Percentiles rank a stretch among this genome's conserved stretches.
phyloP scores from a whole-genome alignment of 2,329 filamentous ascomycete species.

The Xylariaceae sp. region DNA sequence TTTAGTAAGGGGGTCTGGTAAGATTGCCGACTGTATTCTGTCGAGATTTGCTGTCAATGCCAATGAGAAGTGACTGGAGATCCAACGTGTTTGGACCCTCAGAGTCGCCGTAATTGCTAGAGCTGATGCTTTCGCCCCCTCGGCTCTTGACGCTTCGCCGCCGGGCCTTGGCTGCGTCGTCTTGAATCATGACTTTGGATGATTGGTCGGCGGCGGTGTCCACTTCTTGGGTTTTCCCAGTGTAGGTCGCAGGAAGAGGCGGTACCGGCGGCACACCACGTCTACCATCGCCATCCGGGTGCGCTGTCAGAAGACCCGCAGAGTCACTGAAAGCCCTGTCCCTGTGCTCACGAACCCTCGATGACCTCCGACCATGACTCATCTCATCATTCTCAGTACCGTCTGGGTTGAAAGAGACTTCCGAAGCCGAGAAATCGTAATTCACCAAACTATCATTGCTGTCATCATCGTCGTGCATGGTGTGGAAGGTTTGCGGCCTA shows the following conservation, averaged over 20 bases:
- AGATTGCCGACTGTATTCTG: constrained; percentile 32
- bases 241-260: constrained; percentile 41
- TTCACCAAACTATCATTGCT: constrained; percentile 66
- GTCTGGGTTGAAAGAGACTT: constrained; percentile 55
- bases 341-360: constrained; percentile 31
- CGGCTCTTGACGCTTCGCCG: constrained; percentile 29
- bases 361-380: constrained; percentile 8
- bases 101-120: constrained; percentile 23
- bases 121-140: constrained; percentile 28
- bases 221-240: constrained; percentile 22
- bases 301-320: constrained; percentile 28
- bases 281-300: constrained; percentile 30
- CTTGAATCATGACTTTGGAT: constrained; percentile 33
- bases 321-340: constrained; percentile 27
- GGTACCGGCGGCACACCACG: constrained; percentile 52
- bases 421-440: constrained; percentile 63
- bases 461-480: constrained; percentile 40
- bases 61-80: constrained; percentile 32
- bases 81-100: constrained; percentile 25
- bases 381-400: constrained; percentile 25
- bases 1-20: constrained; percentile 31
- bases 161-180: constrained; percentile 32
- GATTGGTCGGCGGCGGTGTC: constrained; percentile 23
- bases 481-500: constrained; percentile 37
- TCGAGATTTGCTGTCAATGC: constrained; percentile 33